Conservation (phyloP, 306 rosid species). For the Rosa rugosa region DNA sequence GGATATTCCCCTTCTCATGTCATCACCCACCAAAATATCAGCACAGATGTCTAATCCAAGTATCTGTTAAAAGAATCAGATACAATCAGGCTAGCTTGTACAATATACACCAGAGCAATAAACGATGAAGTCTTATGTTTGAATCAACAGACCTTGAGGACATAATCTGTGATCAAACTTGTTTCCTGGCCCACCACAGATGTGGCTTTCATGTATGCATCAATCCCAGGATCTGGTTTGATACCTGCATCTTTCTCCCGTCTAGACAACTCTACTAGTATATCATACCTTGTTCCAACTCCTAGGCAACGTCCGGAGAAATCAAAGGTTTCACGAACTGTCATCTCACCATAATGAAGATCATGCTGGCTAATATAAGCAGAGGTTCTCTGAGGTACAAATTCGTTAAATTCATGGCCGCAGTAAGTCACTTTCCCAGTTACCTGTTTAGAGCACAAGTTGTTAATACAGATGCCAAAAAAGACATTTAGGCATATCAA, state of each 20-base stretch:
- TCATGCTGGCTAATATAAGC: slow-evolving; percentile 78
- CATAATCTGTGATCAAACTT: slow-evolving; percentile 69
- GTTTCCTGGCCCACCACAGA: slow-evolving; percentile 63
- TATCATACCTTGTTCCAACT: slow-evolving; percentile 67
- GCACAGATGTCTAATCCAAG: slow-evolving; percentile 88
- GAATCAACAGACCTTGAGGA: slow-evolving; percentile 64
- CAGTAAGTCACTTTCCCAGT: slow-evolving; percentile 73
- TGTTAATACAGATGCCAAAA: not conserved
- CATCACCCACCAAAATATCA: slow-evolving; percentile 78
- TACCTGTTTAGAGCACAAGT: not conserved
- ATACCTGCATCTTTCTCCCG: slow-evolving; percentile 57
- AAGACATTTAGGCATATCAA: not conserved
- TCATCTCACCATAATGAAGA: slow-evolving; percentile 86
- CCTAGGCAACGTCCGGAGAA: slow-evolving; percentile 73
- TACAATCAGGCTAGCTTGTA: slow-evolving; percentile 13
- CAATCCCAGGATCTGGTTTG: slow-evolving; percentile 74
- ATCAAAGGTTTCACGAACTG: slow-evolving; percentile 75
- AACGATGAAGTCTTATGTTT: not conserved
- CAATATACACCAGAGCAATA: not conserved
- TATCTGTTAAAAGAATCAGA: slow-evolving; percentile 46
- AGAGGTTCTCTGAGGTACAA: slow-evolving; percentile 72
- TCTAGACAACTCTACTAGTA: slow-evolving; percentile 52
- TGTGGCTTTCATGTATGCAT: slow-evolving; percentile 87
- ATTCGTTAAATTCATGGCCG: slow-evolving; percentile 73
- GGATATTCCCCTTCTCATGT: slow-evolving; percentile 92